Evolutionary conservation across 805 yeast genomes (phyloP).

Genomic region (Gaillardinia entomophila): DNA sequence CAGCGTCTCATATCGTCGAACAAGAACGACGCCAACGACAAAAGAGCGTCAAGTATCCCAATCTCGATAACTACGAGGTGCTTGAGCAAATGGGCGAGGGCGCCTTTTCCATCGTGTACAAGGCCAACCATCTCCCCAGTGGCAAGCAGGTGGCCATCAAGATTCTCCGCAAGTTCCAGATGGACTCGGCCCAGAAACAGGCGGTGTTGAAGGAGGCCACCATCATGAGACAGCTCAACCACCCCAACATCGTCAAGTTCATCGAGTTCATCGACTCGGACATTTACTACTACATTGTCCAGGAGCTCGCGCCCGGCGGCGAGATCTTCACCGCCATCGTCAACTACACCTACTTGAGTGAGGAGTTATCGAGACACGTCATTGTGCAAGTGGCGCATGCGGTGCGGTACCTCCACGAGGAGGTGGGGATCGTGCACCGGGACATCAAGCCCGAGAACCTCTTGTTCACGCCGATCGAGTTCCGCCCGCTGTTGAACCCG

Average conservation of each 20-base stretch:
- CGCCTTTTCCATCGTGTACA: conserved; percentile 72
- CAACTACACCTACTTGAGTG: conserved; percentile 59
- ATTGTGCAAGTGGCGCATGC: conserved; percentile 61
- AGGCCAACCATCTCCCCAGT: conserved; percentile 41
- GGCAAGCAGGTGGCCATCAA: conserved; percentile 47
- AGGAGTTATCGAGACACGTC: conserved; percentile 58
- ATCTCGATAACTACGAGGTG: conserved; percentile 38
- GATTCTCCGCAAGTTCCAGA: conserved; percentile 61
- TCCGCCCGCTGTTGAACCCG: conserved; percentile 37
- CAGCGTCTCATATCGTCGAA: conserved; percentile 30
- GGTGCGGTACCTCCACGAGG: conserved; percentile 62
- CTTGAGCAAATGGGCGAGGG: conserved; percentile 68
- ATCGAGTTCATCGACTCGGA: conserved; percentile 62
- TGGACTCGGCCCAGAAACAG: conserved; percentile 56
- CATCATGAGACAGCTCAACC: conserved; percentile 62
- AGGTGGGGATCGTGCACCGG: conserved; percentile 74
- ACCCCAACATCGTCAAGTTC: conserved; percentile 58
- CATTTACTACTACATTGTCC: conserved; percentile 59
- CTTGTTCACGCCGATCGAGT: conserved; percentile 55
- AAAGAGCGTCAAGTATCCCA: conserved; percentile 24
- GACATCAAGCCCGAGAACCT: conserved; percentile 82
- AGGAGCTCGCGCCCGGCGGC: conserved; percentile 75
- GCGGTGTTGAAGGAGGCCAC: conserved; percentile 78
- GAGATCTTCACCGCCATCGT: conserved; percentile 67
- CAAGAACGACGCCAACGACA: conserved; percentile 24